Conservation (phyloP, 169 alveolate species). For the Plasmodium reichenowi region DNA sequence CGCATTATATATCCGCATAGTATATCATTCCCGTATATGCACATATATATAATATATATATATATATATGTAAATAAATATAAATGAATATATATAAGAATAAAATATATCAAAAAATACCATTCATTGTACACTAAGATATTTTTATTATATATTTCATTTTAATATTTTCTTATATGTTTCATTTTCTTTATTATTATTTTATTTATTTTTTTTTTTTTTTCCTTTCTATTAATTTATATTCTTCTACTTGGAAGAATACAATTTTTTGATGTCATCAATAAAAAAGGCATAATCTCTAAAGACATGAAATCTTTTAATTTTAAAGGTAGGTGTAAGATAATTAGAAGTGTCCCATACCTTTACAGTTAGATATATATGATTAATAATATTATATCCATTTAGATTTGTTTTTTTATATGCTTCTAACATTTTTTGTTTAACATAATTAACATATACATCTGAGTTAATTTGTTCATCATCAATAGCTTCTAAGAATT, state of each 20-base stretch:
- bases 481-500: slow-evolving; percentile 1
- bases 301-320: slow-evolving; percentile 22
- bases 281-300: slow-evolving; percentile 36
- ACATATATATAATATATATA: too few relatives aligned
- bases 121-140: too few relatives aligned
- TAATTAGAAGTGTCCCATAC: slow-evolving; percentile 45
- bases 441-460: slow-evolving; percentile 31
- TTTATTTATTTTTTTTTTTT: background rate
- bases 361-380: slow-evolving; percentile 31
- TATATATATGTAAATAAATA: too few relatives aligned
- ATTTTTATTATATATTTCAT: too few relatives aligned
- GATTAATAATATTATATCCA: slow-evolving; percentile 21
- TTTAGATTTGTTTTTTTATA: slow-evolving; percentile 40
- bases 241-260: background rate
- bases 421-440: slow-evolving; percentile 24
- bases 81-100: too few relatives aligned
- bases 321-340: slow-evolving; percentile 49
- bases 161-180: too few relatives aligned
- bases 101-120: too few relatives aligned
- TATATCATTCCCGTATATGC: too few relatives aligned
- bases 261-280: slow-evolving; percentile 1
- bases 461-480: slow-evolving; percentile 12
- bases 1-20: too few relatives aligned
- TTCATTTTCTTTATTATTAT: too few relatives aligned
- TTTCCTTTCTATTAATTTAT: background rate